Conservation (phyloP, 177 flowering plant species). For the Vitis hybrid region DNA sequence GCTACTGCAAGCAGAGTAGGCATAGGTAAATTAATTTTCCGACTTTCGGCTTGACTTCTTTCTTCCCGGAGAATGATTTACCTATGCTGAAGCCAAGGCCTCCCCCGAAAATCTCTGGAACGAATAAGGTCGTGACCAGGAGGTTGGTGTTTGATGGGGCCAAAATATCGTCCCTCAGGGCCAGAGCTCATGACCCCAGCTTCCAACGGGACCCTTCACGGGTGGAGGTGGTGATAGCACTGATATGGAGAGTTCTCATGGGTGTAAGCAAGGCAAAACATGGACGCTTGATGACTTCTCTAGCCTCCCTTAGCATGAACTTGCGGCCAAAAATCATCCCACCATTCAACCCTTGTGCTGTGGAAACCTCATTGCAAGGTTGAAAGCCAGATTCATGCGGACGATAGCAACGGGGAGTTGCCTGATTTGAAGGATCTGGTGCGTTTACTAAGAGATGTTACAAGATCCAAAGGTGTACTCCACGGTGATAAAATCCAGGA, state of each 20-base stretch:
- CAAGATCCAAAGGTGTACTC: neutral
- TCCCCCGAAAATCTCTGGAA: neutral
- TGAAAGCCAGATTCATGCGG: neutral
- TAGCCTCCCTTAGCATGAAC: neutral
- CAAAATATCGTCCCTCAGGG: slow-evolving; percentile 1
- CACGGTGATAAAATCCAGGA: neutral
- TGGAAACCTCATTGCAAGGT: slow-evolving; percentile 3
- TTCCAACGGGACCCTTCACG: neutral
- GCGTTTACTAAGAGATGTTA: neutral
- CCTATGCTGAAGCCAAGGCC: neutral
- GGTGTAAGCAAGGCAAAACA: slow-evolving; percentile 5
- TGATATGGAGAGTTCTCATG: slow-evolving; percentile 21
- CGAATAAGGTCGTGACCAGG: neutral
- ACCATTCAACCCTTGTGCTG: neutral
- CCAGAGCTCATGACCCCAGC: neutral
- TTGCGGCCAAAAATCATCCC: slow-evolving; percentile 4
- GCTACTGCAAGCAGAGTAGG: slow-evolving; percentile 7
- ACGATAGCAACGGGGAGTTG: neutral
- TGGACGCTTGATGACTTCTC: slow-evolving; percentile 1
- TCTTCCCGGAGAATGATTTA: slow-evolving; percentile 3
- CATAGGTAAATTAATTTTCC: neutral
- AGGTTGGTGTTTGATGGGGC: slow-evolving; percentile 10
- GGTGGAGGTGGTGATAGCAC: slow-evolving; percentile 3
- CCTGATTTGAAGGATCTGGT: neutral
- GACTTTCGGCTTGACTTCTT: slow-evolving; percentile 1